phyloP scores from a whole-genome alignment of 495 filamentous ascomycete genomes.

The Penicillium paxilli region DNA sequence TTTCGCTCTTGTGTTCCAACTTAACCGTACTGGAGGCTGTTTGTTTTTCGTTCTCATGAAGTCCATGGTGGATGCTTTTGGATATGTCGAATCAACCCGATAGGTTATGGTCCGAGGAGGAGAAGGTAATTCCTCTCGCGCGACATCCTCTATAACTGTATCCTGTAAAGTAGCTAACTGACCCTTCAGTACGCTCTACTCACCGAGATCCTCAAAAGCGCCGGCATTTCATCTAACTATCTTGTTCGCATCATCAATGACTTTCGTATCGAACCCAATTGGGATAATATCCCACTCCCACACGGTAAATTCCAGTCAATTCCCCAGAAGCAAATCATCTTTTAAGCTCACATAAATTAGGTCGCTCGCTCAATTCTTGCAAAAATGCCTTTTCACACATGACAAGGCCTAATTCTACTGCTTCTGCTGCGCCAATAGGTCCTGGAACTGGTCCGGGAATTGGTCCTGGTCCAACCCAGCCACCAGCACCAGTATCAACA shows the following conservation, averaged over 20 bases:
- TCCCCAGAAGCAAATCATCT: not conserved
- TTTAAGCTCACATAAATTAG: conserved; percentile 14
- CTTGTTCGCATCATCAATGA: conserved; percentile 52
- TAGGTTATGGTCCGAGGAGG: conserved; percentile 57
- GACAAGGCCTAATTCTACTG: conserved; percentile 26
- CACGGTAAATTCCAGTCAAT: conserved; percentile 34
- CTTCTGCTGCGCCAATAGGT: not conserved
- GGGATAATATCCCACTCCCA: conserved; percentile 60
- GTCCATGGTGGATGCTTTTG: no score
- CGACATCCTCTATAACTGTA: no score
- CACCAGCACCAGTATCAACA: not conserved
- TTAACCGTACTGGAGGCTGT: conserved; percentile 4
- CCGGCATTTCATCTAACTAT: conserved; percentile 47
- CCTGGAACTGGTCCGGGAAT: not conserved
- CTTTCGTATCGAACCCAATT: conserved; percentile 49
- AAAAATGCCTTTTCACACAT: conserved; percentile 38
- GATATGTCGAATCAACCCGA: conserved; percentile 51
- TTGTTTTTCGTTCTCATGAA: conserved; percentile 37
- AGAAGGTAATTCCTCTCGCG: conserved; percentile 60
- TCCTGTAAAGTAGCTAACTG: conserved; percentile 3
- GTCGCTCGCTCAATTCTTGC: conserved; percentile 48
- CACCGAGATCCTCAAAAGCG: conserved; percentile 61
- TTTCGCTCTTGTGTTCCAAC: not conserved
- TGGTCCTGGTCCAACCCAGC: not conserved
- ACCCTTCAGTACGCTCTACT: conserved; percentile 50